A percentile compares a stretch with the other conserved stretches of the same genome.
phyloP scores from a whole-genome alignment of 2,329 filamentous ascomycete species.

The Fusarium sp. region DNA sequence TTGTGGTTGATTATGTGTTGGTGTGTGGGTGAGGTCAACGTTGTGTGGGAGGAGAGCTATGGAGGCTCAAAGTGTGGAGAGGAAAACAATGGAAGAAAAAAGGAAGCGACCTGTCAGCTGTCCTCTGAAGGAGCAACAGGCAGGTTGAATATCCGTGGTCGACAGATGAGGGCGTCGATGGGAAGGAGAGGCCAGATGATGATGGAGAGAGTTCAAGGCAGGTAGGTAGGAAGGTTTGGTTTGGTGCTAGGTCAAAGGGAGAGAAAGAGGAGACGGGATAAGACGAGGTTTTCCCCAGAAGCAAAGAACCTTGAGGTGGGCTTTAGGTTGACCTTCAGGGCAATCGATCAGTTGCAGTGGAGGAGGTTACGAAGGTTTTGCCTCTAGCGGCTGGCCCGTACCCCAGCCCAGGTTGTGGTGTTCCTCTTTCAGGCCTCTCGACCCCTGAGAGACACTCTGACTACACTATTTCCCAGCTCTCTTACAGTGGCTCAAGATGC shows the following conservation, averaged over 20 bases:
- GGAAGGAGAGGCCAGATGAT: conserved; percentile 47
- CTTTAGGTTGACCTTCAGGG: conserved; percentile 36
- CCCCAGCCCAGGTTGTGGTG: conserved; percentile 15
- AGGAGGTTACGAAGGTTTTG: conserved; percentile 55
- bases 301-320: conserved; percentile 45
- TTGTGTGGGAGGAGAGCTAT: conserved; percentile 48
- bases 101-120: conserved; percentile 53
- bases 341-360: conserved; percentile 25
- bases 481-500: conserved; percentile 40
- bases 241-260: conserved; percentile 49
- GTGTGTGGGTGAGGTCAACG: conserved; percentile 30
- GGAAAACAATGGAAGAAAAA: conserved; percentile 42
- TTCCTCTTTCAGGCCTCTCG: conserved; percentile 25
- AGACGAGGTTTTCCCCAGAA: conserved; percentile 56
- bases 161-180: conserved; percentile 49
- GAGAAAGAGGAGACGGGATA: conserved; percentile 51
- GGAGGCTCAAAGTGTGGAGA: conserved; percentile 50
- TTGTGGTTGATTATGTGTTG: conserved; percentile 55
- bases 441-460: conserved; percentile 33
- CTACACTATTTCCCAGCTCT: conserved; percentile 34
- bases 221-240: conserved; percentile 21
- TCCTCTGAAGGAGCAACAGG: conserved; percentile 55
- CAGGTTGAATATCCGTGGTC: conserved; percentile 49
- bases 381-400: conserved; percentile 49
- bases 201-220: conserved; percentile 40